Percentiles rank a stretch among this genome's conserved stretches.
These are phyloP conservation scores for Micractinium sp. DNA, from an alignment of 139 green algal genomes.

Conservation along the genomic window DNA sequence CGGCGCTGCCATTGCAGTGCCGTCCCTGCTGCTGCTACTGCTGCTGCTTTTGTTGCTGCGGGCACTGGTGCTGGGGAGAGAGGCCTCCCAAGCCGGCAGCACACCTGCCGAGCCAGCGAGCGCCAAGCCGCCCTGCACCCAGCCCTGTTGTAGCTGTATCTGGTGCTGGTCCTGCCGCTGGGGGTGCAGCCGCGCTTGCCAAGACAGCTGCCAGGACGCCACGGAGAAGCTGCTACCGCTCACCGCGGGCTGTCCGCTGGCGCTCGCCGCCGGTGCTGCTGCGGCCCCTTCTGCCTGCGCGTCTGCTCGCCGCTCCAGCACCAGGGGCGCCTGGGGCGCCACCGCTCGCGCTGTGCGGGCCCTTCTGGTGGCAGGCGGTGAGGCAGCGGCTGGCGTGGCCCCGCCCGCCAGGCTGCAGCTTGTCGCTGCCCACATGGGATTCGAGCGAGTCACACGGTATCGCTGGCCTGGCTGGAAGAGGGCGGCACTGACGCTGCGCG, in stretches of 20 bases:
- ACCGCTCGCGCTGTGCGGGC: neutral
- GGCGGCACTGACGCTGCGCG: neutral
- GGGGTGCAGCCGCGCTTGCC: neutral
- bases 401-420: neutral
- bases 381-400: neutral
- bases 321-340: neutral
- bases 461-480: neutral
- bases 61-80: neutral
- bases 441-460: neutral
- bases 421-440: neutral
- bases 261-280: neutral
- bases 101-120: neutral
- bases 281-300: neutral
- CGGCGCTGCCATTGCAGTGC: neutral
- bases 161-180: neutral
- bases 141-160: neutral
- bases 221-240: neutral
- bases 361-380: neutral
- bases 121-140: neutral
- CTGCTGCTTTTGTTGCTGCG: neutral
- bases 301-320: neutral
- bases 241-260: neutral
- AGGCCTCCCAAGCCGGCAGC: neutral
- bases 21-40: neutral
- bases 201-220: neutral